Base-by-base conservation (phyloP, 169 alveolate species). In the Plasmodium cynomolgi region DNA sequence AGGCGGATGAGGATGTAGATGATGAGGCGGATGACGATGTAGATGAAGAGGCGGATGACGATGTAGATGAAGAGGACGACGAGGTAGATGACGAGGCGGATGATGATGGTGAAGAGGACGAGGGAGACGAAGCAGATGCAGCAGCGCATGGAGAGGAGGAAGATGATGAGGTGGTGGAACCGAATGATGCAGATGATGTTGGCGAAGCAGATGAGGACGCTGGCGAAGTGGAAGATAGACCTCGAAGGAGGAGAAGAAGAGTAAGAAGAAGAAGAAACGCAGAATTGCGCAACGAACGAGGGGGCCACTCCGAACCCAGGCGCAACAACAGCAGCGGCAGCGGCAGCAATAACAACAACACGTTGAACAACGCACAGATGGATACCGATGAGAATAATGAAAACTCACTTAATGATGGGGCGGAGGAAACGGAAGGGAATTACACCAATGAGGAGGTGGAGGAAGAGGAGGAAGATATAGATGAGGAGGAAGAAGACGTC, bases 231-330 rank as follows among this genome's bases (percentile, higher is more conserved):
- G 74, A 37, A 20, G 56, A 37, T 37, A 39, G 56, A 80, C 33
- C 71, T 5, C 56, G 26, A 80, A 33, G 26, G 26, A 80, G 74
- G n/a, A 33, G 74, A 39, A 15, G 84, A n/a, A 47, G 75, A 26
- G 17, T 34, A 31, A 15, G 80, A 72, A 3, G 83, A 83, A 26
- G 97, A 77, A 13, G 90, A 84, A 68, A 68, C 77, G 77, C 33
- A 68, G 77, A 68, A 68, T 68, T 23, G 37, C 37, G 31, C 37
- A 68, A 68, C 58, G 58, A 44, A 44, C 58, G n/a, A n/a, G n/a
- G 5, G 58, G 58, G 58, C 11, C 5, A 44, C 11, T 44, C 58
- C 58, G 58, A 44, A 26, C 29, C 7, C 4, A 26, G 34, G 34
- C 34, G 80, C 44, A 77, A 41, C 71, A 20, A 41, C 31, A 33